These are phyloP conservation scores for Fusarium falciforme DNA, from an alignment of 2,329 filamentous ascomycete genomes.

Conservation along the genomic window DNA sequence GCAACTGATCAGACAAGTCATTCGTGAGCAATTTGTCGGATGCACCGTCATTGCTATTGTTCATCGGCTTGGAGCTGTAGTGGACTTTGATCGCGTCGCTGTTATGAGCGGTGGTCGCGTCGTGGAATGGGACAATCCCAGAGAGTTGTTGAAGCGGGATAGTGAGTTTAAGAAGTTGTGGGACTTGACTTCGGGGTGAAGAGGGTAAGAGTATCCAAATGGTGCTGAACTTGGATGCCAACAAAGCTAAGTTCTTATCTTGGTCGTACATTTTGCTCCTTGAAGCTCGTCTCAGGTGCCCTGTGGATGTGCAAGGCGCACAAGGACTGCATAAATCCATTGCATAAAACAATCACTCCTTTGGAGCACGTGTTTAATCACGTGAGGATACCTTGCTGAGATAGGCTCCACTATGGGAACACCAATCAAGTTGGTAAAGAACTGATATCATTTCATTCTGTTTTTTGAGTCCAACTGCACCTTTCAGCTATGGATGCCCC, in stretches of 20 bases:
- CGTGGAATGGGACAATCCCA: slow-evolving; percentile 25
- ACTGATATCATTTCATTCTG: neutral
- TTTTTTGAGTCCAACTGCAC: neutral
- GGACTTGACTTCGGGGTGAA: slow-evolving; percentile 11
- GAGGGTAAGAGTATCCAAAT: neutral
- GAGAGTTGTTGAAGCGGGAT: slow-evolving; percentile 10
- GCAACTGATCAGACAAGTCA: slow-evolving; percentile 48
- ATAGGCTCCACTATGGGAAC: neutral
- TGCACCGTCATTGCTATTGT: slow-evolving; percentile 65
- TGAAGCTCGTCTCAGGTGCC: neutral
- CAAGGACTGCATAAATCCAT: neutral
- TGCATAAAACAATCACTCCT: neutral
- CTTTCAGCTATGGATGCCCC: neutral
- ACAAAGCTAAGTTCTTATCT: neutral
- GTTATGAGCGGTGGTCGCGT: slow-evolving; percentile 18
- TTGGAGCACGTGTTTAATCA: neutral
- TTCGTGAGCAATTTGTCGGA: slow-evolving; percentile 46
- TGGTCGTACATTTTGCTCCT: neutral
- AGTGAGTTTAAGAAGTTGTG: slow-evolving; percentile 27
- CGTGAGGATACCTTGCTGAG: accelerated
- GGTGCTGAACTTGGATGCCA: neutral
- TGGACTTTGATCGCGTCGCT: slow-evolving; percentile 20
- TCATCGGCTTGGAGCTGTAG: slow-evolving; percentile 42
- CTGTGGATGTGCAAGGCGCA: neutral
- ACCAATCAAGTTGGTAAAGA: too few species aligned